Evolutionary conservation across 179 eudicot species (phyloP).

Genomic region (Amaranthus tricolor): DNA sequence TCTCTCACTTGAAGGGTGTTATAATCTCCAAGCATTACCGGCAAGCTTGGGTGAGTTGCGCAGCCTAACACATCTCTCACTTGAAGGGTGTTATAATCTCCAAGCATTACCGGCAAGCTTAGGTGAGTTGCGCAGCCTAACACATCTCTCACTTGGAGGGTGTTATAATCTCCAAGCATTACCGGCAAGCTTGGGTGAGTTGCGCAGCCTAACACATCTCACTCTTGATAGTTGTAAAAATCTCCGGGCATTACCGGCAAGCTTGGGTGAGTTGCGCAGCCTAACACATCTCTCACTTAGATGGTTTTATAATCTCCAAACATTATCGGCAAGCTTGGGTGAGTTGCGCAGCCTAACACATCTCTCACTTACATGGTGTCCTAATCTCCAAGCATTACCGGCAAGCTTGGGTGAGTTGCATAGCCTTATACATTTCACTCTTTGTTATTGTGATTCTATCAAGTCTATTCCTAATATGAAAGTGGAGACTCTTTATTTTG

Average conservation of each 20-base stretch:
- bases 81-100: not conserved
- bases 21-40: not conserved
- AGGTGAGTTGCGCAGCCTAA: not conserved
- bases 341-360: not conserved
- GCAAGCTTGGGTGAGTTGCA: not conserved
- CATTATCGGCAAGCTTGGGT: no score
- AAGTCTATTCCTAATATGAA: slow-evolving; percentile 8
- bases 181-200: no score
- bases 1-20: not conserved
- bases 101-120: not conserved
- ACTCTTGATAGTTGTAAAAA: not conserved
- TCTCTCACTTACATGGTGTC: no score
- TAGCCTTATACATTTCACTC: not conserved
- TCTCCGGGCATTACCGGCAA: not conserved
- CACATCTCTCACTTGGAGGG: not conserved
- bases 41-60: not conserved
- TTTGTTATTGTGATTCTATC: not conserved
- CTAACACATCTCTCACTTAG: not conserved
- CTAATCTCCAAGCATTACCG: not conserved
- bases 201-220: not conserved
- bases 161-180: not conserved
- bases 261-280: not conserved
- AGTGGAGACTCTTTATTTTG: not conserved
- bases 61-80: not conserved
- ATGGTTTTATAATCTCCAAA: not conserved